Evolutionary conservation across 2,329 filamentous ascomycete genomes (phyloP).

Genomic region (Colletotrichum tanaceti): DNA sequence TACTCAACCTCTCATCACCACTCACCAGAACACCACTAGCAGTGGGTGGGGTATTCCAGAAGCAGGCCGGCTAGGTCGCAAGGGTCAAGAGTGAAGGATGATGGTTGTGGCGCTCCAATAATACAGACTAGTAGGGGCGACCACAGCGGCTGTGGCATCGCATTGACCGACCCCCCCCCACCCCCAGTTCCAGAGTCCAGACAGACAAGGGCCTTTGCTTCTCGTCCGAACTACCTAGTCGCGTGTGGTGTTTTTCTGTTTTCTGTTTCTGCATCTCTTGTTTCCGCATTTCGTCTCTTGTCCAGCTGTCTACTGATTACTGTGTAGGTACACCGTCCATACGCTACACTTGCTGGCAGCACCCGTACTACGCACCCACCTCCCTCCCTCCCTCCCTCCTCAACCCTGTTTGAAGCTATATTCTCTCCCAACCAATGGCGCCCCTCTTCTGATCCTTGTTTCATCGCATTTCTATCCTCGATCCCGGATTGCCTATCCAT

Average conservation of each 20-base stretch:
- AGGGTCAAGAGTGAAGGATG: constrained; percentile 13
- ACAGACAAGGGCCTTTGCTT: constrained; percentile 21
- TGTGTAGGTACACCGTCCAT: no score
- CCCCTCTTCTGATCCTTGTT: constrained; percentile 35
- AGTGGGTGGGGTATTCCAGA: constrained; percentile 32
- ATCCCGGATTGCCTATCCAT: constrained; percentile 24
- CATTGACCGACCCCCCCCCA: constrained; percentile 35
- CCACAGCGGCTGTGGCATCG: constrained; percentile 38
- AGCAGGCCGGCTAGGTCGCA: constrained; percentile 12
- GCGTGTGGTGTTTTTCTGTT: constrained; percentile 27
- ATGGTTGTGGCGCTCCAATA: background rate
- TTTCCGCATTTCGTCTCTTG: no score
- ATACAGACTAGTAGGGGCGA: constrained; percentile 28
- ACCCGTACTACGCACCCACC: constrained; percentile 13
- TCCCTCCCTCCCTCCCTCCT: constrained; percentile 2
- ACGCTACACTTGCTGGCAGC: constrained; percentile 5
- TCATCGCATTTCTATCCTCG: constrained; percentile 38
- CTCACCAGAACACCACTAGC: constrained; percentile 31
- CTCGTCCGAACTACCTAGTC: constrained; percentile 39
- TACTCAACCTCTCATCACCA: constrained; percentile 38
- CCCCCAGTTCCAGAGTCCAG: no score
- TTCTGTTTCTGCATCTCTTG: background rate
- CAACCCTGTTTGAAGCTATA: constrained; percentile 40
- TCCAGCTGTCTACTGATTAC: no score
- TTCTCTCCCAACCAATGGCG: constrained; percentile 38